Base-by-base conservation (phyloP, 139 green algal genomes). In the Zygnema circumcarinatum region DNA sequence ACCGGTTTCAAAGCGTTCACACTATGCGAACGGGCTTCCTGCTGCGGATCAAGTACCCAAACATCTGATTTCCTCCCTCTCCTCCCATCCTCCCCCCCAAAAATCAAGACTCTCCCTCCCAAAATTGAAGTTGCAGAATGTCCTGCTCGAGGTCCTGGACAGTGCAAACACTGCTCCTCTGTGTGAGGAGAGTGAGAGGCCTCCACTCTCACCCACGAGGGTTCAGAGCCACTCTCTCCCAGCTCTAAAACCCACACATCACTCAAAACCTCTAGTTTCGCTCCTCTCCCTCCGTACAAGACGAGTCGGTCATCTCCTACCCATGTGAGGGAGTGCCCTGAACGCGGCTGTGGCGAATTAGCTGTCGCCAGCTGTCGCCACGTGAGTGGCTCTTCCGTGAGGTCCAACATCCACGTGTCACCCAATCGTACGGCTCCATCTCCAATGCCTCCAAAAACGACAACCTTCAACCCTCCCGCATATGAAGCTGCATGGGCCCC, bases 81-180 rank as follows among this genome's bases (percentile, higher is more conserved):
- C 35, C n/a, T 87, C 25, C 35, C 38, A 85, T 88, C 82, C 74
- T 88, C 82, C 21, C 82, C 82, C 16, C 82, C 82, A 87, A 88
- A 76, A 38, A 88, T 47, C 32, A 88, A 36, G 21, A 88, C 73
- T 2, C 72, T 36, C 25, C 82, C 82, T 35, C 82, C 82, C 31
- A 88, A 69, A 38, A 88, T 69, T 33, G 82, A 11, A 35, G 82
- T 88, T 52, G 82, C 82, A 16, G 82, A 87, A 53, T 88, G 82
- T 35, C 82, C 82, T 11, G 82, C 69, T 74, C 82, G 2, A 25
- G 82, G 40, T 32, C 33, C 72, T 16, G 73, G 82, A 7, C 16
- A 79, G 20, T 41, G 21, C 38, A 53, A 38, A 52, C 7, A 39
- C 47, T 11, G 11, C 76, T 52, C 76, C 7, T 73, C 76, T 53